These are phyloP conservation scores for Echium plantagineum DNA, from an alignment of 257 asterid species.

Conservation along the genomic window DNA sequence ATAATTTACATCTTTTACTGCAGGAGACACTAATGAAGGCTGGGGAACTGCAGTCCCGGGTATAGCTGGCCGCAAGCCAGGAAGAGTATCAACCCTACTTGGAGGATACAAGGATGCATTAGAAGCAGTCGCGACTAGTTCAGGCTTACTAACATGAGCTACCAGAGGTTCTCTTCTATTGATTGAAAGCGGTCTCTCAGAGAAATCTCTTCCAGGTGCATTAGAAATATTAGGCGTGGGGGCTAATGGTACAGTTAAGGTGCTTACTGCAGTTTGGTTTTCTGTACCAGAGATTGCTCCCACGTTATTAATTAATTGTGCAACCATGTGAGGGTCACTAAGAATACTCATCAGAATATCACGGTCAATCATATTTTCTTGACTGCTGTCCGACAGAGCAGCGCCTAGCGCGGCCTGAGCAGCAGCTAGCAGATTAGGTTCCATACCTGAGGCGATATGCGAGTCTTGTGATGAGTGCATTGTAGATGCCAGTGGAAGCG, in stretches of 20 bases:
- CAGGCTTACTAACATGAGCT: conserved; percentile 24
- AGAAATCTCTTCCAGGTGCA: conserved; percentile 7
- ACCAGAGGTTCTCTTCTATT: conserved; percentile 26
- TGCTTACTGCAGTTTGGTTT: conserved; percentile 7
- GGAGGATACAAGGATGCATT: conserved; percentile 34
- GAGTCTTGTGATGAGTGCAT: neutral
- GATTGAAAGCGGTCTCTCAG: conserved; percentile 14
- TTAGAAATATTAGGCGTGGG: conserved; percentile 22
- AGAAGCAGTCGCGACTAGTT: conserved; percentile 18
- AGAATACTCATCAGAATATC: conserved; percentile 26
- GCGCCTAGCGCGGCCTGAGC: conserved; percentile 29
- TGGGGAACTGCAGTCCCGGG: conserved; percentile 27
- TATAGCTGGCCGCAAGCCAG: conserved; percentile 26
- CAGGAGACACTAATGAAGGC: conserved; percentile 20
- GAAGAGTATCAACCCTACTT: conserved; percentile 17
- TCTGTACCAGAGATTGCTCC: conserved; percentile 11
- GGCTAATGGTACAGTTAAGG: neutral
- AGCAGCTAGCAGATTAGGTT: conserved; percentile 18
- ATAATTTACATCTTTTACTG: conserved; percentile 16
- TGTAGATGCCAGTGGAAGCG: neutral
- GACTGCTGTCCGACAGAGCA: conserved; percentile 20
- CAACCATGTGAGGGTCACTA: conserved; percentile 26
- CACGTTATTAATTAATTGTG: conserved; percentile 18
- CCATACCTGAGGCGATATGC: conserved; percentile 7
- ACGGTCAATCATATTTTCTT: conserved; percentile 22